Evolutionary conservation across 2,329 filamentous ascomycete species (phyloP).

Genomic region (Elsinoe perseae): DNA sequence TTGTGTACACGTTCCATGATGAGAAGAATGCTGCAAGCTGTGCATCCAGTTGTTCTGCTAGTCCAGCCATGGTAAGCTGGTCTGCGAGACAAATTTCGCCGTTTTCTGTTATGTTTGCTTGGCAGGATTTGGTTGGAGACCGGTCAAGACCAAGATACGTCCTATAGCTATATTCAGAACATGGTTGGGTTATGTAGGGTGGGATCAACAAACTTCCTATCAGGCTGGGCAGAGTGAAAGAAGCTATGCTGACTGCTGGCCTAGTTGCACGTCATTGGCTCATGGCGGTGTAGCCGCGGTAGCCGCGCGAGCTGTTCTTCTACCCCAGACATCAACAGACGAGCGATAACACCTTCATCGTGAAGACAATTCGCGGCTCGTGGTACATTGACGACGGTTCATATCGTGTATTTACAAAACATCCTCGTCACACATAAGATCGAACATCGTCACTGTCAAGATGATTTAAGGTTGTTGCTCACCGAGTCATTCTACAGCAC

Average conservation of each 20-base stretch:
- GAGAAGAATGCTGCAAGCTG: slow-evolving; percentile 60
- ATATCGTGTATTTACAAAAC: too few relatives aligned
- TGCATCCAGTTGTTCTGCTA: slow-evolving; percentile 63
- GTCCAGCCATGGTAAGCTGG: slow-evolving; percentile 29
- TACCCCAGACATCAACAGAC: too few relatives aligned
- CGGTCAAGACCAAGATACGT: neutral
- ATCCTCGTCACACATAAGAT: too few relatives aligned
- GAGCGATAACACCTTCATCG: too few relatives aligned
- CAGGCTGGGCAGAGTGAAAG: neutral
- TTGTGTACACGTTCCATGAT: slow-evolving; percentile 78
- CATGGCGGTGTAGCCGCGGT: neutral
- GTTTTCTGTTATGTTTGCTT: neutral
- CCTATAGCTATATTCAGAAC: neutral
- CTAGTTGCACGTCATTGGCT: neutral
- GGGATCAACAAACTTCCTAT: neutral
- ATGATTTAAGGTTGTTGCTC: too few relatives aligned
- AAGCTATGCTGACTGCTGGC: neutral
- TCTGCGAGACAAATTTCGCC: neutral
- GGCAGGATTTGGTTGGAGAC: neutral
- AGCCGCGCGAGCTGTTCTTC: neutral
- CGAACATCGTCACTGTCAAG: too few relatives aligned
- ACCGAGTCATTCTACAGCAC: too few relatives aligned
- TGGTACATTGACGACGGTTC: too few relatives aligned
- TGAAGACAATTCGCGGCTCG: too few relatives aligned
- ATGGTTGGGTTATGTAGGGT: neutral